Evolutionary conservation across 2,329 filamentous ascomycete species (phyloP).

Genomic region (Elsinoe fawcettii): DNA sequence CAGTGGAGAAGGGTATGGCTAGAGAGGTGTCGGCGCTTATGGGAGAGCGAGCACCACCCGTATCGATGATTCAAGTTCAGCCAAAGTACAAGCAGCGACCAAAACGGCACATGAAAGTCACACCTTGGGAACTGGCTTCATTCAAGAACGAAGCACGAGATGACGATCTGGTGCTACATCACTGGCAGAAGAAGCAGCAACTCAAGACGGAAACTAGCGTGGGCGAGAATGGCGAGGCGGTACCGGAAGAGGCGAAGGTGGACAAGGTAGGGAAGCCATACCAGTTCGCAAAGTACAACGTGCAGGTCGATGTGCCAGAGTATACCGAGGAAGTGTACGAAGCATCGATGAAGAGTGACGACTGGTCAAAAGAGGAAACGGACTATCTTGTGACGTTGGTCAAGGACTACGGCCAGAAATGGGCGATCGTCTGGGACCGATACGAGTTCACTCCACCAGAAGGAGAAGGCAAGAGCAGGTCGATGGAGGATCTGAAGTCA

Average conservation of each 20-base stretch:
- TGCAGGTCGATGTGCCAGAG: slow-evolving; percentile 65
- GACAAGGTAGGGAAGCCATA: slow-evolving; percentile 40
- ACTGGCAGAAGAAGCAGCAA: slow-evolving; percentile 64
- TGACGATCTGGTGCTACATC: slow-evolving; percentile 63
- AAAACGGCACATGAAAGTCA: slow-evolving; percentile 40
- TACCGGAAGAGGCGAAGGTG: slow-evolving; percentile 27
- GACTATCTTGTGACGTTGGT: slow-evolving; percentile 76
- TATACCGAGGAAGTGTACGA: slow-evolving; percentile 87
- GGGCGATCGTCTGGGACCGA: slow-evolving; percentile 85
- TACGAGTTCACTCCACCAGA: slow-evolving; percentile 61
- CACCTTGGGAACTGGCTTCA: slow-evolving; percentile 45
- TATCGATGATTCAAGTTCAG: slow-evolving; percentile 43
- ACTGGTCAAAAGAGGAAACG: slow-evolving; percentile 90
- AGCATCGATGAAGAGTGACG: slow-evolving; percentile 59
- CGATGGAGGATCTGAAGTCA: slow-evolving; percentile 83
- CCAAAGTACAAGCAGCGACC: slow-evolving; percentile 44
- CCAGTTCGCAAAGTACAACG: slow-evolving; percentile 79
- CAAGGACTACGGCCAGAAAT: slow-evolving; percentile 75
- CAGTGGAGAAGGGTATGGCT: slow-evolving; percentile 37
- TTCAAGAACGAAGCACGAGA: slow-evolving; percentile 73
- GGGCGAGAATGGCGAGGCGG: slow-evolving; percentile 25
- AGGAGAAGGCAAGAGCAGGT: slow-evolving; percentile 44
- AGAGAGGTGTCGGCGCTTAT: slow-evolving; percentile 45
- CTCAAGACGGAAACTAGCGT: slow-evolving; percentile 22
- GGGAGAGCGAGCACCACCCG: slow-evolving; percentile 45